A percentile compares a stretch with the other conserved stretches of the same genome.
These are phyloP conservation scores for Nemania sp. DNA, from an alignment of 2,329 filamentous ascomycete genomes.

Conservation along the genomic window DNA sequence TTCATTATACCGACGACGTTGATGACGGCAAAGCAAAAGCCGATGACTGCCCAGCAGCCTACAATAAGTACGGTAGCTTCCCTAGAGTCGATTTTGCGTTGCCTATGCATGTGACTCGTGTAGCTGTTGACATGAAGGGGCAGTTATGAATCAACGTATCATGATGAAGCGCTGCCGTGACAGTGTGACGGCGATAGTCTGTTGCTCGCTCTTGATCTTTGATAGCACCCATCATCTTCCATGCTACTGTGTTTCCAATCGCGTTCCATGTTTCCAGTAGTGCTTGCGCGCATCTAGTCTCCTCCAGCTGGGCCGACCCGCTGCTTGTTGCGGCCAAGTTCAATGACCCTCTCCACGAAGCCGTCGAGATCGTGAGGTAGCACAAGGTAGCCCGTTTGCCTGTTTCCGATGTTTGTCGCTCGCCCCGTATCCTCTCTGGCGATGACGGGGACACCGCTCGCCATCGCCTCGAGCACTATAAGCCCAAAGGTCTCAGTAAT, in stretches of 20 bases:
- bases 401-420: conserved; percentile 61
- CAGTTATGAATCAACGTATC: not conserved
- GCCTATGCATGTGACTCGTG: conserved; percentile 40
- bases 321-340: conserved; percentile 46
- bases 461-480: conserved; percentile 72
- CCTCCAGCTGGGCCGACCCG: conserved; percentile 45
- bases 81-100: conserved; percentile 50
- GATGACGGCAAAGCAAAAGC: conserved; percentile 53
- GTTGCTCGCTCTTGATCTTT: conserved; percentile 47
- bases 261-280: conserved; percentile 70
- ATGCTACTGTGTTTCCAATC: conserved; percentile 71
- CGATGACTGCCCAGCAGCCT: conserved; percentile 53
- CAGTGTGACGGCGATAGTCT: not conserved
- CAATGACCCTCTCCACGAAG: conserved; percentile 58
- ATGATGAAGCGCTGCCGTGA: not conserved
- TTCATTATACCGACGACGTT: too few relatives aligned
- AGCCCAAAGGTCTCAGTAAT: conserved; percentile 73
- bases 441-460: conserved; percentile 69
- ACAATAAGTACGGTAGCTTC: conserved; percentile 51
- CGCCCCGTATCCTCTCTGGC: conserved; percentile 69
- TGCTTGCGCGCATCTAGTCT: conserved; percentile 57
- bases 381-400: conserved; percentile 60
- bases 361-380: conserved; percentile 60
- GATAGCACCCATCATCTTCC: conserved; percentile 61
- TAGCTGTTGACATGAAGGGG: conserved; percentile 31